Percentiles rank a stretch among this genome's conserved stretches.
Evolutionary conservation across 495 filamentous ascomycete species (phyloP).

Genomic region (Paragyromitra xinjiangensis): DNA sequence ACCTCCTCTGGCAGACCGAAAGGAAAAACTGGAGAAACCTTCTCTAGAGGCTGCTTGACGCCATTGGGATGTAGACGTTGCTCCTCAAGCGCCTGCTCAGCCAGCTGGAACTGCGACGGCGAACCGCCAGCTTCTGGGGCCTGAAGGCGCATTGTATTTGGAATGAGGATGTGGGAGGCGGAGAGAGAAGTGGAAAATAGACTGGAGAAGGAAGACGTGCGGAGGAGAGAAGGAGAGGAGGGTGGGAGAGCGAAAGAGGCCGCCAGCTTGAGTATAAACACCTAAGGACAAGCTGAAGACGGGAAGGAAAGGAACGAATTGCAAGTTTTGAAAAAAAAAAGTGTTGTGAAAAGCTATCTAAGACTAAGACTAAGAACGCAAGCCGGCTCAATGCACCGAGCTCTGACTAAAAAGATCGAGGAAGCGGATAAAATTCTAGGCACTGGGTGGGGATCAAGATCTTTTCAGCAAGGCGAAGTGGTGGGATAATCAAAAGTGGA

Average conservation of each 20-base stretch:
- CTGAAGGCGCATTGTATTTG: slow-evolving; percentile 37
- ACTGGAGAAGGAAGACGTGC: slow-evolving; percentile 28
- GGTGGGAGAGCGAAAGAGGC: slow-evolving; percentile 1
- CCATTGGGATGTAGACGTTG: slow-evolving; percentile 25
- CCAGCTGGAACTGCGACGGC: slow-evolving; percentile 42
- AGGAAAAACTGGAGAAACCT: slow-evolving; percentile 68
- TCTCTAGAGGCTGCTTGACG: slow-evolving; percentile 52
- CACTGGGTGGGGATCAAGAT: neutral
- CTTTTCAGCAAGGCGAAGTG: slow-evolving; percentile 5
- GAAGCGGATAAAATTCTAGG: slow-evolving; percentile 31
- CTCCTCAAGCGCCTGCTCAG: slow-evolving; percentile 47
- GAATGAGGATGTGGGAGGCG: slow-evolving; percentile 39
- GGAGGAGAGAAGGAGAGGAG: slow-evolving; percentile 9
- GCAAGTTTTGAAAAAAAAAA: slow-evolving; percentile 7
- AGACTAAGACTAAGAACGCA: slow-evolving; percentile 24
- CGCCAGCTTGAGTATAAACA: slow-evolving; percentile 39
- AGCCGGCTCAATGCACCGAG: slow-evolving; percentile 26
- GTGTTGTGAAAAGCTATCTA: slow-evolving; percentile 20
- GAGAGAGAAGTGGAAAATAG: slow-evolving; percentile 38
- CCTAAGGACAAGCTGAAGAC: neutral
- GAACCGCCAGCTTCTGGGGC: slow-evolving; percentile 38
- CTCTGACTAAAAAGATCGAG: slow-evolving; percentile 3
- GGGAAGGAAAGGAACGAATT: slow-evolving; percentile 19
- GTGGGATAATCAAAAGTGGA: slow-evolving; percentile 21
- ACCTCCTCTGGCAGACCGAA: slow-evolving; percentile 68